A percentile compares a stretch with the other conserved stretches of the same genome.
Conservation (phyloP, 2,329 filamentous ascomycete genomes). For the Venturia carpophila region DNA sequence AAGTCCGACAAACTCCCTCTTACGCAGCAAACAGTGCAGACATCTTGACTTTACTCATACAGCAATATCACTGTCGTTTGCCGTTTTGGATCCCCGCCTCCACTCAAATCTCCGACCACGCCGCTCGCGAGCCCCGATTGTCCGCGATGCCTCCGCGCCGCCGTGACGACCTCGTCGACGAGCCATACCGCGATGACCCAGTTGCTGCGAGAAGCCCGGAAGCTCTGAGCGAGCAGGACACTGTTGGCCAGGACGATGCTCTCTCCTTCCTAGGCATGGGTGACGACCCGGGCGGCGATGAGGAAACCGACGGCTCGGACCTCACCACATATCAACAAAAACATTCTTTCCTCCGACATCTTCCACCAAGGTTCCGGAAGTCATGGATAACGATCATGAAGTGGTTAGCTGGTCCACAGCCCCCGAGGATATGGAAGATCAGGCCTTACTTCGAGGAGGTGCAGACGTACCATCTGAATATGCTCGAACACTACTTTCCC, state of each 20-base stretch:
- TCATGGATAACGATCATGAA: conserved; percentile 33
- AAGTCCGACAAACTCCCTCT: neutral
- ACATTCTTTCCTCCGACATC: conserved; percentile 21
- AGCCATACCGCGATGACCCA: conserved; percentile 18
- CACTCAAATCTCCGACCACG: neutral
- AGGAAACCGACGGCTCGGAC: neutral
- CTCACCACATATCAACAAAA: conserved; percentile 17
- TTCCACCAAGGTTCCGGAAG: conserved; percentile 48
- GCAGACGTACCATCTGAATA: conserved; percentile 57
- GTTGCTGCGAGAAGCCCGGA: conserved; percentile 8
- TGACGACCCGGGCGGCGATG: conserved; percentile 8
- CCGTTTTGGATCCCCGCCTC: conserved; percentile 6
- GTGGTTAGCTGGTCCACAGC: conserved; percentile 44
- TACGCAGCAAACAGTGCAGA: neutral
- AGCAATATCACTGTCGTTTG: neutral
- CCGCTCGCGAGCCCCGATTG: neutral
- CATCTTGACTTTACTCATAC: neutral
- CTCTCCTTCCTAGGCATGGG: conserved; percentile 19
- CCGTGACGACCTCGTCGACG: conserved; percentile 2
- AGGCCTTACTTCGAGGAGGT: conserved; percentile 53
- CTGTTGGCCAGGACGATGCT: conserved; percentile 17
- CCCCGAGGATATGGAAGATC: conserved; percentile 42
- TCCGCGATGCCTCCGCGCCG: conserved; percentile 10
- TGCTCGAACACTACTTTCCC: conserved; percentile 57
- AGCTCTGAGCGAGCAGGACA: conserved; percentile 16